phyloP scores from a whole-genome alignment of 2,329 filamentous ascomycete species.

The Exophiala calicioides region DNA sequence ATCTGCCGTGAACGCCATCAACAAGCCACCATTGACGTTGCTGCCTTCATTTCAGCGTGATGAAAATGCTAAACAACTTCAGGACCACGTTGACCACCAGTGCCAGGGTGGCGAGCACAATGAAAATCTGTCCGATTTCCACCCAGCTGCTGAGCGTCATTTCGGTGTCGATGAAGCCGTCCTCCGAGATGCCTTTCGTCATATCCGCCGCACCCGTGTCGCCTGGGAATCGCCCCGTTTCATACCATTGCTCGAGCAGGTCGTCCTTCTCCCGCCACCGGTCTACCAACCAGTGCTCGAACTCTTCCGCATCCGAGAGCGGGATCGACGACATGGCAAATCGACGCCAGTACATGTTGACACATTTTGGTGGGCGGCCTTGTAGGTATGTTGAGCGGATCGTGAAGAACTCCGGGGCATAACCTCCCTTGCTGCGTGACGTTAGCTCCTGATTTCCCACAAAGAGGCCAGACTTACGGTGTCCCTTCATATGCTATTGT shows the following conservation, averaged over 20 bases:
- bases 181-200: conserved; percentile 35
- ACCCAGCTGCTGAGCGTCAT: conserved; percentile 46
- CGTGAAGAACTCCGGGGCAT: conserved; percentile 88
- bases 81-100: conserved; percentile 34
- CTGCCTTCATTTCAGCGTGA: conserved; percentile 9
- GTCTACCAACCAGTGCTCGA: conserved; percentile 80
- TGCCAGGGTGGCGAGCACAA: conserved; percentile 40
- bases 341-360: conserved; percentile 94
- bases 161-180: conserved; percentile 46
- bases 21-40: too few species aligned
- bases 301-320: conserved; percentile 69
- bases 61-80: conserved; percentile 34
- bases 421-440: conserved; percentile 66
- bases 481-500: conserved; percentile 95
- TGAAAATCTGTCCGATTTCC: conserved; percentile 48
- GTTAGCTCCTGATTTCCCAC: conserved; percentile 21
- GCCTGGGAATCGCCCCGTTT: conserved; percentile 76
- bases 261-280: conserved; percentile 92
- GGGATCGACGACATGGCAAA: conserved; percentile 81
- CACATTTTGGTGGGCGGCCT: conserved; percentile 85
- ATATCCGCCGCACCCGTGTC: conserved; percentile 54
- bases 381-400: conserved; percentile 84
- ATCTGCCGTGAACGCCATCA: too few species aligned
- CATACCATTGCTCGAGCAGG: conserved; percentile 78
- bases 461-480: conserved; percentile 62